Percentiles rank a stretch among this genome's conserved stretches.
Evolutionary conservation across 1,284 basidiomycete species (phyloP).

Genomic region (Thelephora terrestris): DNA sequence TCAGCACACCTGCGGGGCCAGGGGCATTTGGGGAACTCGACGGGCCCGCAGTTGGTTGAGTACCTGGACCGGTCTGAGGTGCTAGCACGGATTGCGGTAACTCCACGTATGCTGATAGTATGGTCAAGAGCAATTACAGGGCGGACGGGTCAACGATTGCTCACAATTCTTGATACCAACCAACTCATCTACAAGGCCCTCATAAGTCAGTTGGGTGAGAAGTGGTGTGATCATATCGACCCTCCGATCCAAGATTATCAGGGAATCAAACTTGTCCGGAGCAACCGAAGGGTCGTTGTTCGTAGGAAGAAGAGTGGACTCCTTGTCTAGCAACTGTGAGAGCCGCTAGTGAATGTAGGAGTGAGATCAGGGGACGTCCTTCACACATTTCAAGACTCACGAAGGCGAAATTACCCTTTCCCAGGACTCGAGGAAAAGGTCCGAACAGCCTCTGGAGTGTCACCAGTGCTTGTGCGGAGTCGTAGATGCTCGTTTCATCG

Average conservation of each 20-base stretch:
- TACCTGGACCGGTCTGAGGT: slow-evolving; percentile 5
- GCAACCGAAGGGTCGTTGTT: slow-evolving; percentile 26
- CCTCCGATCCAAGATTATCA: slow-evolving; percentile 85
- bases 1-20: slow-evolving; percentile 27
- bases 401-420: slow-evolving; percentile 87
- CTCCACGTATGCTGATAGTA: slow-evolving; percentile 72
- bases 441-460: slow-evolving; percentile 84
- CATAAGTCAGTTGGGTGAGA: slow-evolving; percentile 93
- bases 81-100: slow-evolving; percentile 73
- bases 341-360: slow-evolving; percentile 47
- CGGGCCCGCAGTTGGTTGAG: neutral
- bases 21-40: slow-evolving; percentile 8
- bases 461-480: slow-evolving; percentile 80
- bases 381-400: slow-evolving; percentile 33
- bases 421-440: slow-evolving; percentile 84
- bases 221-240: slow-evolving; percentile 96
- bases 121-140: slow-evolving; percentile 1
- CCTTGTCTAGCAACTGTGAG: slow-evolving; percentile 59
- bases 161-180: slow-evolving; percentile 84
- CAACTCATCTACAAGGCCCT: slow-evolving; percentile 94
- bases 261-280: slow-evolving; percentile 67
- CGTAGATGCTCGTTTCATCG: slow-evolving; percentile 86
- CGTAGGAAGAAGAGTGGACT: slow-evolving; percentile 31
- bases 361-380: neutral
- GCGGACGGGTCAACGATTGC: slow-evolving; percentile 17